Conservation (phyloP, 345 rosid species). For the Barbarea vulgaris region DNA sequence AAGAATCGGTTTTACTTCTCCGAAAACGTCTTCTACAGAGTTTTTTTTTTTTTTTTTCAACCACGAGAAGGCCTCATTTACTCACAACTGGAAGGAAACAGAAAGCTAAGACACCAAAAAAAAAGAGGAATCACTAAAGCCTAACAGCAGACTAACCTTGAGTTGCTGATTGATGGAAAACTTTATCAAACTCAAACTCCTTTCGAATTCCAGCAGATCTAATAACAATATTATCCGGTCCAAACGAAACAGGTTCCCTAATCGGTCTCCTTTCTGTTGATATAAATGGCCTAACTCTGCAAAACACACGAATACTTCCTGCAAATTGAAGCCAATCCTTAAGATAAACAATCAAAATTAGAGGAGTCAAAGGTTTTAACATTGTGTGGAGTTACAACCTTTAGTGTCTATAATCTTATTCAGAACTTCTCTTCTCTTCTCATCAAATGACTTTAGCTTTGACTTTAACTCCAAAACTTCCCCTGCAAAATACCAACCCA, state of each 20-base stretch:
- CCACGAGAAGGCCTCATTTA: conserved; percentile 45
- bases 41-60: conserved; percentile 48
- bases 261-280: conserved; percentile 49
- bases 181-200: conserved; percentile 77
- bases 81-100: conserved; percentile 43
- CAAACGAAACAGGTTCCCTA: conserved; percentile 53
- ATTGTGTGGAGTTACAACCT: conserved; percentile 48
- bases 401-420: conserved; percentile 74
- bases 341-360: conserved; percentile 8
- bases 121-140: conserved; percentile 23
- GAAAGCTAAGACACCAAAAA: conserved; percentile 28
- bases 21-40: conserved; percentile 72
- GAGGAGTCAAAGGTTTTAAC: conserved; percentile 1
- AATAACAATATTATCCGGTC: conserved; percentile 51
- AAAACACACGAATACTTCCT: conserved; percentile 87
- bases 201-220: conserved; percentile 63
- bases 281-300: conserved; percentile 71
- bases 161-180: conserved; percentile 60
- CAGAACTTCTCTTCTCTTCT: conserved; percentile 62
- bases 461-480: conserved; percentile 59
- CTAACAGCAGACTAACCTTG: conserved; percentile 66
- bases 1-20: conserved; percentile 77
- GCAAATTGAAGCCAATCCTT: conserved; percentile 39
- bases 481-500: conserved; percentile 46
- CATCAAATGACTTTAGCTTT: conserved; percentile 62